Base-by-base conservation (phyloP, 768 basidiomycete species). In the Pulveroboletus sp. region DNA sequence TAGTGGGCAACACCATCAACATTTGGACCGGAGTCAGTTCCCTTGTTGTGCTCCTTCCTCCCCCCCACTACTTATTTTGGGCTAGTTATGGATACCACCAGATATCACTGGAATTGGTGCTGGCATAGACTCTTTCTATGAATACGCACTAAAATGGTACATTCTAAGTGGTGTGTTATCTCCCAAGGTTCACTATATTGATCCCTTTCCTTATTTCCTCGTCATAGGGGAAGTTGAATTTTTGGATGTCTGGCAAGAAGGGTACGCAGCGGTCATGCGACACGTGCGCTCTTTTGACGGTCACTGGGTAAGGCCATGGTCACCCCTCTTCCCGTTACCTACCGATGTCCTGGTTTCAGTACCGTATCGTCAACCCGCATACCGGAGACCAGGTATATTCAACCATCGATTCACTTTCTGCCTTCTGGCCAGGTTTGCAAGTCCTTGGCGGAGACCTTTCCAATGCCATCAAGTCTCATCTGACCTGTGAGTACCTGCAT, bases 361-460 rank as follows among this genome's bases (percentile, higher is more conserved):
- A 85, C 73, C 87, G 89, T 39, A 82, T 78, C 21, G 82, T 93
- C n/a, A 82, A 90, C 50, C 88, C 93, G 70, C 71, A 80, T 43
- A 81, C 73, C 27, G 92, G 94, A 17, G 84, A 89, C 51, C 73
- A 82, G 6, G 76, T 83, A 7, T 89, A 84, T 61, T 71, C 76
- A 39, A 86, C 84, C n/a, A 74, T 95, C n/a, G 96, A 99, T 65
- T 96, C 93, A 2, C 72, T 99, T 14, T 91, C 93, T 2, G 93
- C 96, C 1, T 99, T 98, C 67, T 93, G 94, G 83, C 92, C 95
- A n/a, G 96, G 94, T 18, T 73, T 97, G 14, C 95, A 96, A 69
- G 88, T 93, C 9, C 70, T 92, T 11, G 82, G 83, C 4, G 89
- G 89, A 17, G 89, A 96, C 71, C 64, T 96, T 32, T 83, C 89